Evolutionary conservation across 495 filamentous ascomycete genomes (phyloP).

Genomic region (Tuber brumale): DNA sequence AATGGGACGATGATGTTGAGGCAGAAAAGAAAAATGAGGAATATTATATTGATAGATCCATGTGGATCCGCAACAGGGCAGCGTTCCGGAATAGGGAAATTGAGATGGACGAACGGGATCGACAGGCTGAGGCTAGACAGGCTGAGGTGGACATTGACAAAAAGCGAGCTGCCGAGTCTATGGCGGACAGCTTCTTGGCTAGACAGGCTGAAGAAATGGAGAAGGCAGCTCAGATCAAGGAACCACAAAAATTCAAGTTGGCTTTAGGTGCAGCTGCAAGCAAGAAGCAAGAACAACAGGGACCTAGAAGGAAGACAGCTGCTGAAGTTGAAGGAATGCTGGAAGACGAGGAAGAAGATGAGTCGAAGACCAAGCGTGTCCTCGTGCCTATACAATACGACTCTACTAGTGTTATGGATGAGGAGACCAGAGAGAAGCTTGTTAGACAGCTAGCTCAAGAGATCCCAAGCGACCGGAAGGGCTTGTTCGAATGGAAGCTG

Average conservation of each 20-base stretch:
- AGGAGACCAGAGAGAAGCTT: conserved; percentile 67
- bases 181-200: conserved; percentile 91
- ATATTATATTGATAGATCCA: conserved; percentile 77
- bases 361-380: conserved; percentile 62
- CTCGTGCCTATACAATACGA: conserved; percentile 93
- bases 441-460: conserved; percentile 75
- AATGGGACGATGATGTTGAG: conserved; percentile 88
- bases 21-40: conserved; percentile 62
- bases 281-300: conserved; percentile 62
- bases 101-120: conserved; percentile 72
- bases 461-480: conserved; percentile 79
- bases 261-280: conserved; percentile 82
- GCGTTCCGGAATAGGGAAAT: conserved; percentile 65
- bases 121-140: conserved; percentile 69
- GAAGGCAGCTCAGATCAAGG: conserved; percentile 47
- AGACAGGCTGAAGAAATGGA: conserved; percentile 81
- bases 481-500: conserved; percentile 84
- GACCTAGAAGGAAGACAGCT: conserved; percentile 66
- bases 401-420: conserved; percentile 61
- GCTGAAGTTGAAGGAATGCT: conserved; percentile 90
- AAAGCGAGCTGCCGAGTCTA: conserved; percentile 65
- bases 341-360: conserved; percentile 86
- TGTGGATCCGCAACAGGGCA: conserved; percentile 77
- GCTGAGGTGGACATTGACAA: conserved; percentile 61
- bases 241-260: conserved; percentile 85